Conservation (phyloP, 1,139 yeast genomes). For the Pichia sp. region DNA sequence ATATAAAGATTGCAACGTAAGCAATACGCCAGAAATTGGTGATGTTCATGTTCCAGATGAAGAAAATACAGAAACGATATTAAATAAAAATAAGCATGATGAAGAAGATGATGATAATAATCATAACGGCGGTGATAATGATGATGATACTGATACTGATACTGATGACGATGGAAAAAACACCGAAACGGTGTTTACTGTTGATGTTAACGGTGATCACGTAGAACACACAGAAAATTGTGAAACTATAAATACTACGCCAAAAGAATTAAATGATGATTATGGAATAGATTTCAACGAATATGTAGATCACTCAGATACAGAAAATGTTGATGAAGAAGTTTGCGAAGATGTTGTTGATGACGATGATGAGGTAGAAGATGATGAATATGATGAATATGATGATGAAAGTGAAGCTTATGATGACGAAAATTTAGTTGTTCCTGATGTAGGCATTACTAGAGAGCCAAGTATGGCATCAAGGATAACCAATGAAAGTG, state of each 20-base stretch:
- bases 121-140: neutral
- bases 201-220: conserved; percentile 11
- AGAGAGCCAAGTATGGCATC: conserved; percentile 17
- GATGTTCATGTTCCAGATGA: neutral
- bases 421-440: conserved; percentile 8
- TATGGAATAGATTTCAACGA: conserved; percentile 12
- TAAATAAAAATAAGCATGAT: conserved; percentile 1
- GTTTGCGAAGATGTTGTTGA: conserved; percentile 17
- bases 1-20: no score
- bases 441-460: conserved; percentile 13
- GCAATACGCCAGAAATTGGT: no score
- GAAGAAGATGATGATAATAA: neutral
- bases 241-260: no score
- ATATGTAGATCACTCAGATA: neutral
- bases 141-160: neutral
- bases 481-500: conserved; percentile 14
- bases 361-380: conserved; percentile 7
- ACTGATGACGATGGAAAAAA: neutral
- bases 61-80: neutral
- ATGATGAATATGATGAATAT: conserved; percentile 8
- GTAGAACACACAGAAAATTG: neutral
- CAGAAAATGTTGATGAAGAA: conserved; percentile 1
- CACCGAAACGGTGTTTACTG: conserved; percentile 2
- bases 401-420: conserved; percentile 18
- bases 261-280: neutral